Base-by-base conservation (phyloP, 2,329 filamentous ascomycete species). In the Talaromyces albobiverticillius region DNA sequence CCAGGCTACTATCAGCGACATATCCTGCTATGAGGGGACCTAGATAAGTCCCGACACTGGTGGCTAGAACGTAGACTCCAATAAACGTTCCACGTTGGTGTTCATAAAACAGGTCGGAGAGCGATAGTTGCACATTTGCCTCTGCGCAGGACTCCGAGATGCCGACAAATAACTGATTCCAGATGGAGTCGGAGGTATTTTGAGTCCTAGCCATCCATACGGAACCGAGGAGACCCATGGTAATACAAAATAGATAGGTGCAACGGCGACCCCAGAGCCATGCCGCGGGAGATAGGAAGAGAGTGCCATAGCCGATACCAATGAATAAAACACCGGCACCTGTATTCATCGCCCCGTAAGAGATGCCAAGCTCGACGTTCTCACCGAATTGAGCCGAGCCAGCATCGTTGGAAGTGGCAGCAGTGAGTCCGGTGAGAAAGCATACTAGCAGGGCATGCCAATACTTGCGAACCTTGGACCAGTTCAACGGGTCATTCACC, bases 41-140 rank as follows among this genome's bases (percentile, higher is more conserved):
- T 3, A 82, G 63, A 59, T 81, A 83, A 3, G 80, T 83, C 20
- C 81, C 81, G 26, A 82, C 72, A 59, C 77, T 79, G 1, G 79
- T 82, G 2, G 80, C 76, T 32, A 82, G 67, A 23, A 82, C 79
- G 60, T 83, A 83, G 23, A 82, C 62, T 54, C 80, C 80, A 5
- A 83, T 69, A 1, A 80, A 78, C 1, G 74, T 73, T 38, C 81
- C 81, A 41, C 79, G 75, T 56, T 81, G 79, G 60, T 83, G 81
- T 66, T 82, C 78, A 57, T 79, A 83, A 70, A 81, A 83, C 26
- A 83, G 72, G 59, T 83, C 81, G 7, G 80, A 78, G 25, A 83
- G 68, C 1, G 79, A 82, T n/a, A 82, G 66, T 61, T 83, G 81
- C 6, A 80, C 80, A 26, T 79, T 75, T 0, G 81, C 80, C 64